Percentiles rank a stretch among this genome's conserved stretches.
Conservation (phyloP, 2,329 filamentous ascomycete genomes). For the Penicillium sp. region DNA sequence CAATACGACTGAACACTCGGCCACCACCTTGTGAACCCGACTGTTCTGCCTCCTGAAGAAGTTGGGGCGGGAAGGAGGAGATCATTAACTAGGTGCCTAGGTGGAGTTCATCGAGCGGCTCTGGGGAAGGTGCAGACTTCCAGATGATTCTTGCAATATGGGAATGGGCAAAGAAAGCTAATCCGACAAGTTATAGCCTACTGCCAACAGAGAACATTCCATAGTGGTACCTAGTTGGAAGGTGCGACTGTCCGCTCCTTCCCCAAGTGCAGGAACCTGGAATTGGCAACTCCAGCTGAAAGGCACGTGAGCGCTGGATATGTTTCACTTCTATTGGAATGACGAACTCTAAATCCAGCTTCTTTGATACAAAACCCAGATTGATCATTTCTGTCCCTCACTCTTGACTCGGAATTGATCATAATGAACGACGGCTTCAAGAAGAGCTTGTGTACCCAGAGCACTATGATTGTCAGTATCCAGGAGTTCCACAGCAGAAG, state of each 20-base stretch:
- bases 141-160: constrained; percentile 1
- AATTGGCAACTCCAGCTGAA: too few species aligned
- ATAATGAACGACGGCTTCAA: constrained; percentile 46
- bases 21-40: not conserved
- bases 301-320: too few species aligned
- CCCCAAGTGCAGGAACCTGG: too few species aligned
- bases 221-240: too few species aligned
- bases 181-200: too few species aligned
- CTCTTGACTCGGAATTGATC: constrained; percentile 14
- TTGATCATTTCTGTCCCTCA: not conserved
- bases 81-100: not conserved
- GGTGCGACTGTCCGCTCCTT: too few species aligned
- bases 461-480: constrained; percentile 20
- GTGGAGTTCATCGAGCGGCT: not conserved
- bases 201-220: too few species aligned
- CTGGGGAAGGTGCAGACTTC: constrained; percentile 12
- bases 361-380: too few species aligned
- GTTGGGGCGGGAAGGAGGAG: not conserved
- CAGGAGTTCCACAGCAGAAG: accelerated
- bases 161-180: too few species aligned
- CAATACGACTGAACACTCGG: not conserved
- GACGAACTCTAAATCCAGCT: too few species aligned
- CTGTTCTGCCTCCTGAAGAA: not conserved
- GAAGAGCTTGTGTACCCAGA: constrained; percentile 44
- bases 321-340: too few species aligned